phyloP scores from a whole-genome alignment of 2,329 filamentous ascomycete genomes.

The Neopestalotiopsis sp. region DNA sequence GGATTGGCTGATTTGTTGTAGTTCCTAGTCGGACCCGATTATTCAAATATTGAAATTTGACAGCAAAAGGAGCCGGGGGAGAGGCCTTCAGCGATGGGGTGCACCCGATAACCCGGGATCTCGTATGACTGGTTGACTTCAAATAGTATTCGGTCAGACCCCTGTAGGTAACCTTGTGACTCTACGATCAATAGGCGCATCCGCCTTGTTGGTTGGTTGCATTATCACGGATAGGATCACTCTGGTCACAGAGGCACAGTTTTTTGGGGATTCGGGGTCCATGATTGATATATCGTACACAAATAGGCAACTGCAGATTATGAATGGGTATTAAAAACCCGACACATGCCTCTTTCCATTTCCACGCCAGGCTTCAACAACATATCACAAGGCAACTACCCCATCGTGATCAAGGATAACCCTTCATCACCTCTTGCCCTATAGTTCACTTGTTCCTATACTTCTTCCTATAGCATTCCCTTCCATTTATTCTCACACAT shows the following conservation, averaged over 20 bases:
- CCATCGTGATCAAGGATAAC: neutral
- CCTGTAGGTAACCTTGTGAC: neutral
- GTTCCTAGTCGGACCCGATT: neutral
- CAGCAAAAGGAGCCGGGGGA: neutral
- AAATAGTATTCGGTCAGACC: neutral
- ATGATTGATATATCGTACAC: neutral
- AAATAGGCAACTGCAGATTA: neutral
- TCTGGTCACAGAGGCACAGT: neutral
- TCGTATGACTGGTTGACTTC: neutral
- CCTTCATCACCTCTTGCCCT: neutral
- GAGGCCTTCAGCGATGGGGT: neutral
- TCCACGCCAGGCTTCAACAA: neutral
- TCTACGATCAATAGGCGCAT: neutral
- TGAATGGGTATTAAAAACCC: neutral
- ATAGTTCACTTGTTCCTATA: neutral
- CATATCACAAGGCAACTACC: neutral
- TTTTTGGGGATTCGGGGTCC: neutral
- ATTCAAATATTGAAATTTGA: too few relatives aligned
- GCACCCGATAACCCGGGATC: neutral
- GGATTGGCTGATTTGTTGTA: neutral
- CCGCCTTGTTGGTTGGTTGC: neutral
- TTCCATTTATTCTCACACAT: neutral
- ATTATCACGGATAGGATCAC: neutral
- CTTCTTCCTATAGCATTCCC: neutral
- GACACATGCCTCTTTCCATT: neutral